Evolutionary conservation across 306 rosid species (phyloP).

Genomic region (Mimosa pudica): DNA sequence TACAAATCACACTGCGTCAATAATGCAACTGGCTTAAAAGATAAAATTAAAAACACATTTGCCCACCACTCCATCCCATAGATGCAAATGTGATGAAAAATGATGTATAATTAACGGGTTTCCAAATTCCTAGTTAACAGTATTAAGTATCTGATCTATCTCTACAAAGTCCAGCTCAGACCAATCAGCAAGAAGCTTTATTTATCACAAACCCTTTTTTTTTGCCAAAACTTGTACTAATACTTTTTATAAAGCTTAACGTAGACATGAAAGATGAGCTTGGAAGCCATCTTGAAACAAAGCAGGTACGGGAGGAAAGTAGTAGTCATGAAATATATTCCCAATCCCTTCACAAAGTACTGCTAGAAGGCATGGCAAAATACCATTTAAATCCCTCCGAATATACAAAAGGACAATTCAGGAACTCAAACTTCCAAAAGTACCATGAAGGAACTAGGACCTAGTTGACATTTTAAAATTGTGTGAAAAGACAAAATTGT

Average conservation of each 20-base stretch:
- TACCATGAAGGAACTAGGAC: too few species aligned
- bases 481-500: too few species aligned
- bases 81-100: not conserved
- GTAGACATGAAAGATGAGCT: not conserved
- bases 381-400: too few species aligned
- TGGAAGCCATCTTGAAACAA: conserved; percentile 4
- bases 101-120: not conserved
- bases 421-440: too few species aligned
- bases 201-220: too few species aligned
- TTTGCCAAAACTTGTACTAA: too few species aligned
- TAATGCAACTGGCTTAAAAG: not conserved
- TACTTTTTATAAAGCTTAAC: not conserved
- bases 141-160: not conserved
- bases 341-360: not conserved
- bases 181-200: not conserved
- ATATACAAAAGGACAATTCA: too few species aligned
- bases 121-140: conserved; percentile 13
- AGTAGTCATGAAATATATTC: not conserved
- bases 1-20: not conserved
- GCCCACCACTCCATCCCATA: conserved; percentile 6
- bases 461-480: too few species aligned
- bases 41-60: not conserved
- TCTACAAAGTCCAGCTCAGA: not conserved
- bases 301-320: not conserved
- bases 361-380: not conserved